Evolutionary conservation across 192 early-diverging fungal species (phyloP).

Genomic region (Linnemannia zychae): DNA sequence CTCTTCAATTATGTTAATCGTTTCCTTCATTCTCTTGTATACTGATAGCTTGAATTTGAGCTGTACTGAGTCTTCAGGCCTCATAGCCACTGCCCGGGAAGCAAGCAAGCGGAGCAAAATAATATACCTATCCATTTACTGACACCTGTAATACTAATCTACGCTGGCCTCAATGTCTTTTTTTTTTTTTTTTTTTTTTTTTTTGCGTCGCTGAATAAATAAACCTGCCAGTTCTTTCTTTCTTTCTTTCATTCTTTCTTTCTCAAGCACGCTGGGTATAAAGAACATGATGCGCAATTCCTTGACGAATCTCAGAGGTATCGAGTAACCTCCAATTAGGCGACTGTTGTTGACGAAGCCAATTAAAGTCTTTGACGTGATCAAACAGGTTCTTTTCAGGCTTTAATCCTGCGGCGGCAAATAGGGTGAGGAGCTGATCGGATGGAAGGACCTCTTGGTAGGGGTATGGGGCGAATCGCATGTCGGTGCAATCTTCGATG

Average conservation of each 20-base stretch:
- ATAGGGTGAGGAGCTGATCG: slow-evolving; percentile 23
- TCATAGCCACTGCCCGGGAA: neutral
- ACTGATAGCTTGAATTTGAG: slow-evolving; percentile 38
- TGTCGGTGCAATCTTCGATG: slow-evolving; percentile 82
- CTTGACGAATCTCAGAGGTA: neutral
- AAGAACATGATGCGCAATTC: slow-evolving; percentile 20
- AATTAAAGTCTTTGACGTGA: slow-evolving; percentile 91
- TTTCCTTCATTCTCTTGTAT: neutral
- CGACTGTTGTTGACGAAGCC: slow-evolving; percentile 81
- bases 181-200: neutral
- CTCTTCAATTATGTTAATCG: neutral
- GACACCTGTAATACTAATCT: too few species aligned
- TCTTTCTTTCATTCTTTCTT: neutral
- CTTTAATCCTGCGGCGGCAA: slow-evolving; percentile 36
- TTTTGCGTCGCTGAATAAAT: neutral
- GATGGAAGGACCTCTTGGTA: slow-evolving; percentile 48
- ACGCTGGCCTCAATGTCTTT: too few species aligned
- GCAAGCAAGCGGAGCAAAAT: slow-evolving; percentile 1
- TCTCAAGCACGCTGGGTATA: neutral
- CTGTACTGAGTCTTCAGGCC: slow-evolving; percentile 10
- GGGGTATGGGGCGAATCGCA: slow-evolving; percentile 79
- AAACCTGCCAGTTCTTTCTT: neutral
- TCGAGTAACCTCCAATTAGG: slow-evolving; percentile 81
- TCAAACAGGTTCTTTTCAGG: slow-evolving; percentile 63
- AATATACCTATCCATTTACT: slow-evolving; percentile 10